Conservation (phyloP, 2,329 filamentous ascomycete species). For the Apiospora phragmitis region DNA sequence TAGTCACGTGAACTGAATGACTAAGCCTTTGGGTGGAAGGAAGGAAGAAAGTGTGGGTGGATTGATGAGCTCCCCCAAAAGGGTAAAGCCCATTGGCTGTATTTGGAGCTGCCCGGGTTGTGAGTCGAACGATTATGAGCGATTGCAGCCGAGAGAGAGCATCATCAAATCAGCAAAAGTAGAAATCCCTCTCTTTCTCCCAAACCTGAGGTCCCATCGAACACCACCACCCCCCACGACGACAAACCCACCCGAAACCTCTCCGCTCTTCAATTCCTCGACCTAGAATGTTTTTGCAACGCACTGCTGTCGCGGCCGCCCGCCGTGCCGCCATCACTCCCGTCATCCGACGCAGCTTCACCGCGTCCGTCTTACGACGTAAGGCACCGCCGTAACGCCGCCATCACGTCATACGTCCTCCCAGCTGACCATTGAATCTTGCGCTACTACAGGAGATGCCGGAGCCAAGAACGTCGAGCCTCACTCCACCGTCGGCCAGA, state of each 20-base stretch:
- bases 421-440: conserved; percentile 13
- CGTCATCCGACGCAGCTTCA: conserved; percentile 58
- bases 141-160: conserved; percentile 3
- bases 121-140: conserved; percentile 10
- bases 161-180: conserved; percentile 43
- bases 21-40: not conserved
- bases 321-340: conserved; percentile 59
- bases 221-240: conserved; percentile 23
- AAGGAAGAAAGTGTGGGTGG: not conserved
- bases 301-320: conserved; percentile 60
- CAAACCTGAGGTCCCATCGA: not conserved
- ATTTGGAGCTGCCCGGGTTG: conserved; percentile 3
- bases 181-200: conserved; percentile 46
- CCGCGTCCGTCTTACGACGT: conserved; percentile 63
- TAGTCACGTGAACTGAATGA: not conserved
- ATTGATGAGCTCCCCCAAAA: conserved; percentile 1
- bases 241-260: conserved; percentile 18
- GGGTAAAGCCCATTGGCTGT: not conserved
- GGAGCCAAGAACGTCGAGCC: conserved; percentile 45
- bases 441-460: conserved; percentile 14
- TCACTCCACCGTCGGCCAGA: conserved; percentile 43
- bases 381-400: conserved; percentile 33
- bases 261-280: conserved; percentile 26
- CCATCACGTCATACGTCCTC: not conserved
- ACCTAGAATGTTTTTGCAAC: conserved; percentile 63